phyloP scores from a whole-genome alignment of 148 eudicot genomes.

The Spergularia bocconei region DNA sequence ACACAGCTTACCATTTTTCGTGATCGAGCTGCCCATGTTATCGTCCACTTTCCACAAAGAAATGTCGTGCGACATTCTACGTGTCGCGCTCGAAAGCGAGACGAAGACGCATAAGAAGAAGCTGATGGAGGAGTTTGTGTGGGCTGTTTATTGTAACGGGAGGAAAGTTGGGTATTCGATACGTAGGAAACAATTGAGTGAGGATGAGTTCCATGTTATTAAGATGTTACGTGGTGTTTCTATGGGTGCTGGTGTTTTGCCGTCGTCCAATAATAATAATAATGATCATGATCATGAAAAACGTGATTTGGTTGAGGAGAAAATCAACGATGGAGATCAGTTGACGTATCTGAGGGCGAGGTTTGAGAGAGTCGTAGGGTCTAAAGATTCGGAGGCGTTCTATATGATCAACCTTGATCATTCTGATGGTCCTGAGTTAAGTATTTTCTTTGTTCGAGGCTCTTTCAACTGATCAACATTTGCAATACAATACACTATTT shows the following conservation, averaged over 20 bases:
- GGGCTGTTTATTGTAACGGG: constrained; percentile 82
- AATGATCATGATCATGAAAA: background rate
- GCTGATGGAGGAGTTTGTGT: constrained; percentile 72
- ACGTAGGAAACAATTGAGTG: constrained; percentile 54
- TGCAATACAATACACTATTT: too few species aligned
- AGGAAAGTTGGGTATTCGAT: constrained; percentile 74
- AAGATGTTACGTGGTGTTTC: constrained; percentile 69
- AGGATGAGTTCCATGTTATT: constrained; percentile 76
- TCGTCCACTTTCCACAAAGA: constrained; percentile 61
- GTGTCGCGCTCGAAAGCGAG: constrained; percentile 74
- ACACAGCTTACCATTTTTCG: constrained; percentile 53
- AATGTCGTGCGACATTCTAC: constrained; percentile 56
- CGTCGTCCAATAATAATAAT: constrained; percentile 18
- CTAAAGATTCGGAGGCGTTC: constrained; percentile 74
- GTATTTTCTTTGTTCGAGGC: constrained; percentile 73
- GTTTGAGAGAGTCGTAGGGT: constrained; percentile 77
- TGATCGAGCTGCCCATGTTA: constrained; percentile 63
- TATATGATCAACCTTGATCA: constrained; percentile 91
- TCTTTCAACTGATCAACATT: constrained; percentile 20
- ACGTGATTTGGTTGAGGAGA: constrained; percentile 1
- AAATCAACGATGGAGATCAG: constrained; percentile 49
- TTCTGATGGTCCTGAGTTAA: constrained; percentile 58
- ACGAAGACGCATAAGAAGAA: constrained; percentile 59
- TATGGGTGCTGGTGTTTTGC: constrained; percentile 90
- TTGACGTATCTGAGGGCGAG: constrained; percentile 73